Evolutionary conservation across 1,284 basidiomycete species (phyloP).

Genomic region (Coniferiporia sulphurascens): DNA sequence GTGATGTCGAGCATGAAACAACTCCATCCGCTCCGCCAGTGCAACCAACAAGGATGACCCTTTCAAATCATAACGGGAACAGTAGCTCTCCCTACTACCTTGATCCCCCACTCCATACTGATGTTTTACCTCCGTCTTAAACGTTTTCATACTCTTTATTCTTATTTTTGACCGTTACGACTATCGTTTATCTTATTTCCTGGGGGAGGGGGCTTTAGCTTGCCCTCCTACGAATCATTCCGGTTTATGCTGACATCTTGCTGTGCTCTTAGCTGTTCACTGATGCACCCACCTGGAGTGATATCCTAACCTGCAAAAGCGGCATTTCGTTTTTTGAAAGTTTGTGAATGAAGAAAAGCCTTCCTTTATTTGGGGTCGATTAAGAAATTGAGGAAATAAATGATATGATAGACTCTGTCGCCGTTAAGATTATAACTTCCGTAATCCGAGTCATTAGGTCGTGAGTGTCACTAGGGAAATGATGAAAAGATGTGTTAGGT

Average conservation of each 20-base stretch:
- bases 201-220: background rate
- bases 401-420: no score
- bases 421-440: no score
- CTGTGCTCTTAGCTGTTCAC: no score
- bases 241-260: no score
- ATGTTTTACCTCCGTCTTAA: background rate
- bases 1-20: background rate
- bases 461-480: background rate
- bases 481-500: conserved; percentile 1
- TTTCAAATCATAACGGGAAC: background rate
- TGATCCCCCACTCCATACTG: conserved; percentile 14
- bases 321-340: no score
- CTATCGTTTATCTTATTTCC: background rate
- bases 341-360: no score
- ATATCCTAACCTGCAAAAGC: no score
- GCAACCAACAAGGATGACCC: background rate
- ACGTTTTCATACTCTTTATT: background rate
- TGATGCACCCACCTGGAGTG: no score
- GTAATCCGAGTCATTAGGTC: no score
- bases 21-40: background rate
- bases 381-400: no score
- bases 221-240: no score
- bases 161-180: background rate
- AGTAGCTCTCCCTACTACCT: conserved; percentile 12
- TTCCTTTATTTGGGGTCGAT: no score